Evolutionary conservation across 495 filamentous ascomycete species (phyloP).

Genomic region (Penicillium subrubescens): DNA sequence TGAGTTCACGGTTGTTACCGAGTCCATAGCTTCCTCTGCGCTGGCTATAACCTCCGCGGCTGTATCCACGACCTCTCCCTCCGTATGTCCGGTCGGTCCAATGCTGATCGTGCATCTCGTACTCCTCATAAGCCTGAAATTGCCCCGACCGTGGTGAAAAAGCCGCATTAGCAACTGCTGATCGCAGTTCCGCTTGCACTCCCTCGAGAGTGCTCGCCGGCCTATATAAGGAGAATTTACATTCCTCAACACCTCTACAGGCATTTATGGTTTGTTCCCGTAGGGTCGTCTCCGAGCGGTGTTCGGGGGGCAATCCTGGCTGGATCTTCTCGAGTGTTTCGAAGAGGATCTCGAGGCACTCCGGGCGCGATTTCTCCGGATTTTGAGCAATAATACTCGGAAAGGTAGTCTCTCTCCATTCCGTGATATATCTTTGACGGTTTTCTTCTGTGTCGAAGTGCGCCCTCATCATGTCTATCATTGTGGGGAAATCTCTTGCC

Average conservation of each 20-base stretch:
- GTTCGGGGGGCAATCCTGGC: background rate
- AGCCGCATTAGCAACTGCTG: background rate
- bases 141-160: background rate
- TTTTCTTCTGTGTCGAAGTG: background rate
- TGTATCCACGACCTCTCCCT: background rate
- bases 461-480: background rate
- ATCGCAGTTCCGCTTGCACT: background rate
- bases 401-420: background rate
- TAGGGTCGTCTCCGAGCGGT: background rate
- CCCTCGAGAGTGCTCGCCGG: background rate
- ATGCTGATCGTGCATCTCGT: background rate
- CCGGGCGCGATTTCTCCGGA: background rate
- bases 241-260: background rate
- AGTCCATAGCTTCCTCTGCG: background rate
- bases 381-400: background rate
- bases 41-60: background rate
- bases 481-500: background rate
- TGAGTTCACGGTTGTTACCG: background rate
- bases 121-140: background rate
- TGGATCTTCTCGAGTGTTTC: background rate
- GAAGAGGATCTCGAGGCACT: background rate
- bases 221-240: background rate
- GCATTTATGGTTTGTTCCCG: background rate
- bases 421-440: background rate
- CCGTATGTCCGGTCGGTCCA: background rate